Base-by-base conservation (phyloP, 1,139 yeast genomes). In the Protomyces lactucae-debilis region DNA sequence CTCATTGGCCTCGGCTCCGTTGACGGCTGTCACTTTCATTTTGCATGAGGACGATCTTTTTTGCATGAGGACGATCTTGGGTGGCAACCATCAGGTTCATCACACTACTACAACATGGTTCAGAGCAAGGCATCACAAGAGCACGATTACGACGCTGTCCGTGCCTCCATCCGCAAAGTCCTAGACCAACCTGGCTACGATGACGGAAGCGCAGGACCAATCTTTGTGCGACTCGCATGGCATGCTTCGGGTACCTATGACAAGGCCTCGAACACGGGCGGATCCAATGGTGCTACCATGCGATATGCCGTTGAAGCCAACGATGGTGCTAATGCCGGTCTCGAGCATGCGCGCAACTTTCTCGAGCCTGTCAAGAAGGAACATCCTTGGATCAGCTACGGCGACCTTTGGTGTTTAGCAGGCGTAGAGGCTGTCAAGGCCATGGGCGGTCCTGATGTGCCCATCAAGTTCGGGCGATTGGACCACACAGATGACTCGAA, bases 371-470 rank as follows among this genome's bases (percentile, higher is more conserved):
- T 91, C 71, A 76, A 79, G 63, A 78, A 78, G 54, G 76, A 84
- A 73, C 85, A 81, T 76, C 88, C 92, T 32, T 89, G 95, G 87
- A 75, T 91, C 57, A 84, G 91, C 35, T 81, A 88, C 75, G 97
- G 97, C 72, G 97, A 91, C 76, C 81, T 91, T 73, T 89, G 87
- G 83, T 89, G 97, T 25, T 79, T 91, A 54, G 95, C 86, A 59
- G 97, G 97, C 69, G 96, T 90, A 64, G 83, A 79, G 65, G 95
- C 92, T 10, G 80, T 91, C 65, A 97, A 91, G 78, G 97, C 89
- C 76, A 75, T 87, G 76, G 86, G 86, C 64, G 97, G 97, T 16
- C 97, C 97, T 96, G 97, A 65, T 83, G 97, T 74, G 75, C 76
- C 60, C 87, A 87, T 73, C 71, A 76, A 57, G 74, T 73, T n/a